These are phyloP conservation scores for Cyberlindnera japonica DNA, from an alignment of 805 yeast species.

Conservation along the genomic window DNA sequence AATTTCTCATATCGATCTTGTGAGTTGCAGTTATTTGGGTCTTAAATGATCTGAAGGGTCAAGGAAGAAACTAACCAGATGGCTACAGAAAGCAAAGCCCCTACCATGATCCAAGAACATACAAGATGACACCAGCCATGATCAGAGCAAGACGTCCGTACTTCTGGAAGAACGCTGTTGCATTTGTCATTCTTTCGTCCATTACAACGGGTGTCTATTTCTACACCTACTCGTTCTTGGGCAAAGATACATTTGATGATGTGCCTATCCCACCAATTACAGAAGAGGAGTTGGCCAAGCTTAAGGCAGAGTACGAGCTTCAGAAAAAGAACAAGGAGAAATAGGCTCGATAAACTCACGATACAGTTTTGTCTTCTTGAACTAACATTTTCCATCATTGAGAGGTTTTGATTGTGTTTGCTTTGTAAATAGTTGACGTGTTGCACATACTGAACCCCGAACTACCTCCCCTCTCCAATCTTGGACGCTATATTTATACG, in stretches of 20 bases:
- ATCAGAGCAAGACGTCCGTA: constrained; percentile 86
- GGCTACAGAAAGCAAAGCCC: constrained; percentile 34
- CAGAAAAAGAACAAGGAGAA: constrained; percentile 20
- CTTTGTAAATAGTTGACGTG: constrained; percentile 11
- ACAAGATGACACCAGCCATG: constrained; percentile 91
- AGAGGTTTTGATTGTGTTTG: background rate
- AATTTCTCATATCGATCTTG: background rate
- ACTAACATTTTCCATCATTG: background rate
- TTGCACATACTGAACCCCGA: background rate
- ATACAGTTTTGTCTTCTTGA: too few species aligned
- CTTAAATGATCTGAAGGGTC: background rate
- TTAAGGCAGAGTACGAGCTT: constrained; percentile 68
- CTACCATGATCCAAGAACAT: constrained; percentile 63
- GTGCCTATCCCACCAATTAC: constrained; percentile 92
- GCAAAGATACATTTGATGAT: constrained; percentile 80
- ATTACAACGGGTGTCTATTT: constrained; percentile 64
- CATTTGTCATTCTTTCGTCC: constrained; percentile 55
- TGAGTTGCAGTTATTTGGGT: background rate
- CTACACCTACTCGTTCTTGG: constrained; percentile 62
- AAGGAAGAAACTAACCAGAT: constrained; percentile 6
- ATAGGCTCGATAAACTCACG: too few species aligned
- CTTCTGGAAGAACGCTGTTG: constrained; percentile 69
- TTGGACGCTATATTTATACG: background rate
- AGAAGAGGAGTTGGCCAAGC: constrained; percentile 67
- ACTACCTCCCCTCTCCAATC: too few species aligned